Conservation (phyloP, 2,329 filamentous ascomycete species). For the Alternaria conjuncta region DNA sequence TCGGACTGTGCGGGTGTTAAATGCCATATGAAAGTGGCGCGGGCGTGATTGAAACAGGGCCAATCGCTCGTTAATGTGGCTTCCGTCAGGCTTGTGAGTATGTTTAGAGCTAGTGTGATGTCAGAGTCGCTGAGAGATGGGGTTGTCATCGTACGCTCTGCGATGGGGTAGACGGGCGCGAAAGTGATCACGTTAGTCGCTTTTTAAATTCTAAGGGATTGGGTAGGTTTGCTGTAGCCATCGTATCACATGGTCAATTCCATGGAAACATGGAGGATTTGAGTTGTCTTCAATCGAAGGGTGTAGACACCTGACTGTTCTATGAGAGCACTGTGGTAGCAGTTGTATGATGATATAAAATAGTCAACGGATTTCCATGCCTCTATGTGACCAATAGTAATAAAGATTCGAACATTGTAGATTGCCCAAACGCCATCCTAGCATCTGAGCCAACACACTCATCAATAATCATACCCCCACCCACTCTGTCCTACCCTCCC, state of each 20-base stretch:
- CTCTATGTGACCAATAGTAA: neutral
- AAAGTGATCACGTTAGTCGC: neutral
- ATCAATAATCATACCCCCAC: slow-evolving; percentile 43
- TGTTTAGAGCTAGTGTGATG: neutral
- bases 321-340: neutral
- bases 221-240: neutral
- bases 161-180: neutral
- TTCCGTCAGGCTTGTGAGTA: neutral
- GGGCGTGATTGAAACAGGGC: neutral
- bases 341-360: neutral
- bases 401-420: neutral
- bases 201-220: neutral
- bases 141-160: neutral
- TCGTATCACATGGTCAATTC: neutral
- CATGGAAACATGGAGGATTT: neutral
- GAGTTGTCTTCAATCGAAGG: neutral
- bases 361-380: neutral
- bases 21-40: neutral
- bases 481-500: slow-evolving; percentile 33
- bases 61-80: neutral
- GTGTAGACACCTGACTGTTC: neutral
- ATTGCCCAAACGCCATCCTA: neutral
- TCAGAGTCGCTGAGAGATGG: neutral
- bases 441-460: neutral
- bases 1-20: neutral